Base-by-base conservation (phyloP, 2,329 filamentous ascomycete genomes). In the Macrophomina tecta region DNA sequence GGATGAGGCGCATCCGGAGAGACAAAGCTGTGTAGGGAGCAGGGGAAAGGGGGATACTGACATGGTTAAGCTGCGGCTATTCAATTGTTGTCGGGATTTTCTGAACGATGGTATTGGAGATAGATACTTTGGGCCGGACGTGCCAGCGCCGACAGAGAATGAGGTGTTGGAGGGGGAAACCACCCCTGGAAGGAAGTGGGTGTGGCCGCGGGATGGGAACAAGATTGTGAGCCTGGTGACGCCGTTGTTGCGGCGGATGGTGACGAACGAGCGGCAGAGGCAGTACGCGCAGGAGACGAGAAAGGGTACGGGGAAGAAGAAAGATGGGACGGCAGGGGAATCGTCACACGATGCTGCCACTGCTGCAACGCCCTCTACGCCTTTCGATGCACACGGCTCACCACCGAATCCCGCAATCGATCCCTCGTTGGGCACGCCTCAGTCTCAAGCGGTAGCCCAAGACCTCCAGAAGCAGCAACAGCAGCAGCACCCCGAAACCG, bases 201-300 rank as follows among this genome's bases (percentile, higher is more conserved):
- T 83, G 14, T 88, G 85, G 85, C 85, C 86, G 3, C 77, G 79
- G 55, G 84, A 87, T 69, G 81, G 81, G 60, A 83, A 85, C 66
- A 83, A 83, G 68, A 85, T 87, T 60, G 84, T 87, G 48, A 80
- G 82, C n/a, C 75, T 86, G 28, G 82, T 86, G n/a, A 87, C 85
- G 68, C 85, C 85, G 12, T 73, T 87, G 53, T 77, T 88, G 67
- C 76, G 85, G 66, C 79, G 85, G 30, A 87, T 87, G 84, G 85
- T 87, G 12, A 87, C 85, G 16, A 88, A 88, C 67, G 86, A 87
- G 72, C 79, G 85, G 30, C 85, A 88, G 71, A 78, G 85, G 45
- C 80, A 84, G 71, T 87, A 87, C 73, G 85, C 85, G 1, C 82
- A 86, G 36, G 84, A 86, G 73, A 85, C 83, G 1, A 79, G 85